These are phyloP conservation scores for Ceratocystis harringtonii DNA, from an alignment of 2,329 filamentous ascomycete species.

Conservation along the genomic window DNA sequence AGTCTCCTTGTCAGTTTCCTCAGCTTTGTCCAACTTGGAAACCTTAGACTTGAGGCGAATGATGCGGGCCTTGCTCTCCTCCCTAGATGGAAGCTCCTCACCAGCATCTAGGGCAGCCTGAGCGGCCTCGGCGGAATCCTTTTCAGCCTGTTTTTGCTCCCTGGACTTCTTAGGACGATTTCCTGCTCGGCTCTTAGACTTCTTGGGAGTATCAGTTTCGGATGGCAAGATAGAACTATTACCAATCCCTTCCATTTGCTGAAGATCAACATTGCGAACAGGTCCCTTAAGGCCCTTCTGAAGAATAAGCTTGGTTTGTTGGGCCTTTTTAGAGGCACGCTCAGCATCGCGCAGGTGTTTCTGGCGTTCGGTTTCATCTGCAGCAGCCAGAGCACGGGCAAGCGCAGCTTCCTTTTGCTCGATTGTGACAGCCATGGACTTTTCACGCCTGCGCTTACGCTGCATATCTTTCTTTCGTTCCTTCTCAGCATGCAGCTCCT, in stretches of 20 bases:
- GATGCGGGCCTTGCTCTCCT: constrained; percentile 46
- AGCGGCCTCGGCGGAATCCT: constrained; percentile 69
- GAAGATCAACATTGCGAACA: constrained; percentile 48
- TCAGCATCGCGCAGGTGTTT: constrained; percentile 76
- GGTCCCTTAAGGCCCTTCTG: constrained; percentile 75
- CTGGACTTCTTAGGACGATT: constrained; percentile 81
- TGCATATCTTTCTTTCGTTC: constrained; percentile 99
- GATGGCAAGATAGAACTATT: constrained; percentile 70
- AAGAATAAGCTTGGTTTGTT: constrained; percentile 73
- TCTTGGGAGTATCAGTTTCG: constrained; percentile 39
- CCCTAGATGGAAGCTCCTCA: constrained; percentile 50
- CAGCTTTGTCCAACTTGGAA: constrained; percentile 20
- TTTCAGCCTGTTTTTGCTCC: constrained; percentile 67
- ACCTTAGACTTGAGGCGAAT: constrained; percentile 41
- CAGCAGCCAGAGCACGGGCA: constrained; percentile 59
- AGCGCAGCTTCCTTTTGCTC: constrained; percentile 78
- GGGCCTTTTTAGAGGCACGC: constrained; percentile 81
- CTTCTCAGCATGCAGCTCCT: constrained; percentile 86
- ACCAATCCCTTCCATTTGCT: constrained; percentile 69
- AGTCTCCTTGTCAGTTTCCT: constrained; percentile 25
- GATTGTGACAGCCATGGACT: constrained; percentile 85
- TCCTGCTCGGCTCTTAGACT: constrained; percentile 41
- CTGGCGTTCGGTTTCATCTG: constrained; percentile 67
- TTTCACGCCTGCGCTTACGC: constrained; percentile 85
- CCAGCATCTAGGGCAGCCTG: constrained; percentile 72